Evolutionary conservation across 352 stramenopile species (phyloP).

Genomic region (Globisporangium barbulae): DNA sequence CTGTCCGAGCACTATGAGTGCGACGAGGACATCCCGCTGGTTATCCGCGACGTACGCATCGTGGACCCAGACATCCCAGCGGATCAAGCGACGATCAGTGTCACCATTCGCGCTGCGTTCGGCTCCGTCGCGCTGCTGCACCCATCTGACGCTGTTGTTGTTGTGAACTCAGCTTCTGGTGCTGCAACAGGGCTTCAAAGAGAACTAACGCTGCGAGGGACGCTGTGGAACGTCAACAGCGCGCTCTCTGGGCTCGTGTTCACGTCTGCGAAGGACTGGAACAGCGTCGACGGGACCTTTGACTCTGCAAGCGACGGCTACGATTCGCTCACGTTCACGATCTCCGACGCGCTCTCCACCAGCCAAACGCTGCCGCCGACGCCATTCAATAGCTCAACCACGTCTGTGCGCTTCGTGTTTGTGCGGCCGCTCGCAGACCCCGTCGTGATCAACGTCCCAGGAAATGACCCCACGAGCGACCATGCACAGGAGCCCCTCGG

Average conservation of each 20-base stretch:
- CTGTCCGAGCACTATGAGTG: constrained; percentile 39
- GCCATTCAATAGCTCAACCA: constrained; percentile 32
- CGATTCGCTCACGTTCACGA: constrained; percentile 39
- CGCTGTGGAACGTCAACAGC: constrained; percentile 37
- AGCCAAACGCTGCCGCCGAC: neutral
- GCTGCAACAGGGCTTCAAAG: constrained; percentile 6
- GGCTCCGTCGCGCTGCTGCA: constrained; percentile 39
- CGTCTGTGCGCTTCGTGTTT: constrained; percentile 31
- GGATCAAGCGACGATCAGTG: constrained; percentile 5
- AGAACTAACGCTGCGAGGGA: constrained; percentile 31
- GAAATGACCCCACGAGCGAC: constrained; percentile 29
- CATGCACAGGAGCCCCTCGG: constrained; percentile 20
- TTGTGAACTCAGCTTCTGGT: neutral
- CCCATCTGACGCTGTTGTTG: neutral
- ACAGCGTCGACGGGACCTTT: constrained; percentile 40
- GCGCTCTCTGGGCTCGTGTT: constrained; percentile 46
- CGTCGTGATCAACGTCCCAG: constrained; percentile 25
- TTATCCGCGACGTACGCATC: constrained; percentile 41
- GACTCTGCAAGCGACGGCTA: constrained; percentile 24
- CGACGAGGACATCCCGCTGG: constrained; percentile 48
- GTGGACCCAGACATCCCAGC: constrained; percentile 40
- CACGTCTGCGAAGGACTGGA: constrained; percentile 61
- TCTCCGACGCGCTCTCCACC: constrained; percentile 28
- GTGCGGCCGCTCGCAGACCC: constrained; percentile 29
- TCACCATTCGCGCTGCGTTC: constrained; percentile 27